phyloP scores from a whole-genome alignment of 2,329 filamentous ascomycete species.

The Grosmannia penicillata region DNA sequence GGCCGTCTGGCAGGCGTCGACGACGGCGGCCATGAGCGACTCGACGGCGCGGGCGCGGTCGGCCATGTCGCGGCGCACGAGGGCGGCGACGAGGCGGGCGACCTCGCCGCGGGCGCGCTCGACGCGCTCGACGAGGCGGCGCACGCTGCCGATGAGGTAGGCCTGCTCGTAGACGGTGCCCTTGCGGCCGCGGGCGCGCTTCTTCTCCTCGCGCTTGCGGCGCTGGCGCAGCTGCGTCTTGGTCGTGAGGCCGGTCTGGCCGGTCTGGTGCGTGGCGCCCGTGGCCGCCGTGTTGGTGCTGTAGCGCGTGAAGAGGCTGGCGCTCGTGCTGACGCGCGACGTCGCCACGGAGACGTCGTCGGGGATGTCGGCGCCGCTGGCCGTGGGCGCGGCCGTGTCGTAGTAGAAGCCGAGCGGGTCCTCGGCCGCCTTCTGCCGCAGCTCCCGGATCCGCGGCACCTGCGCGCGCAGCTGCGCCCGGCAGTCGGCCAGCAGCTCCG shows the following conservation, averaged over 20 bases:
- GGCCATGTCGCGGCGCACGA: conserved; percentile 70
- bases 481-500: conserved; percentile 88
- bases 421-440: conserved; percentile 64
- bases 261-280: conserved; percentile 6
- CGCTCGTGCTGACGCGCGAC: conserved; percentile 66
- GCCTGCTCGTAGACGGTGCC: conserved; percentile 97
- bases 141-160: conserved; percentile 81
- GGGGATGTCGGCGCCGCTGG: conserved; percentile 39
- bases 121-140: conserved; percentile 68
- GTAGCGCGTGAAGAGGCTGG: conserved; percentile 88
- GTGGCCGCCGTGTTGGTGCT: conserved; percentile 55
- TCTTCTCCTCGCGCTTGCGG: conserved; percentile 75
- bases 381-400: conserved; percentile 34
- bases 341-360: conserved; percentile 88
- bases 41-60: conserved; percentile 74
- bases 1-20: conserved; percentile 51
- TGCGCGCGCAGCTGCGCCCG: conserved; percentile 72
- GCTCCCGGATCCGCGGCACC: conserved; percentile 69
- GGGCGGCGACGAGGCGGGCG: conserved; percentile 56
- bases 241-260: conserved; percentile 8
- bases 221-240: conserved; percentile 57
- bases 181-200: conserved; percentile 87
- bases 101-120: conserved; percentile 61
- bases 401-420: conserved; percentile 86
- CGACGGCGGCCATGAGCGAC: conserved; percentile 56